These are phyloP conservation scores for Mollisia scopiformis DNA, from an alignment of 2,329 filamentous ascomycete genomes.

Conservation along the genomic window DNA sequence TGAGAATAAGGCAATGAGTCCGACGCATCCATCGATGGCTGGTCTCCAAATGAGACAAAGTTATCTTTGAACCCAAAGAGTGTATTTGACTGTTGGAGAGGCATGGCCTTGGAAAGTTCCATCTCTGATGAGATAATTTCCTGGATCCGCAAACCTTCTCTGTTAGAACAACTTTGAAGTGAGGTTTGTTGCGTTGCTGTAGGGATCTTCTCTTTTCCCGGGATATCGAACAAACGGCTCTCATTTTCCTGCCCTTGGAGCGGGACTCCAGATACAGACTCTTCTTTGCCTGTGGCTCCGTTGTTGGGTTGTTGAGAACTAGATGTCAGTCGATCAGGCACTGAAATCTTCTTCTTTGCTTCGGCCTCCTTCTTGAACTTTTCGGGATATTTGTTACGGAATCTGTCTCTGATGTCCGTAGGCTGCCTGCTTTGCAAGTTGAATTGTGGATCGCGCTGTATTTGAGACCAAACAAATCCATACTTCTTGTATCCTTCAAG, in stretches of 20 bases:
- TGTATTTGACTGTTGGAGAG: slow-evolving; percentile 12
- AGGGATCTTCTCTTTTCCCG: neutral
- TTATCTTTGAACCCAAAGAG: slow-evolving; percentile 16
- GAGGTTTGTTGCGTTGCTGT: neutral
- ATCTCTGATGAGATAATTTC: slow-evolving; percentile 32
- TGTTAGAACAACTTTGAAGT: slow-evolving; percentile 19
- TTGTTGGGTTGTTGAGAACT: neutral
- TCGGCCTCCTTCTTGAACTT: slow-evolving; percentile 45
- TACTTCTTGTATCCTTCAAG: slow-evolving; percentile 61
- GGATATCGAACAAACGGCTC: neutral
- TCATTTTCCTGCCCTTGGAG: neutral
- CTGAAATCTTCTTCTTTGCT: slow-evolving; percentile 1
- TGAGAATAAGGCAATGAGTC: slow-evolving; percentile 42
- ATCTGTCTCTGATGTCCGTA: slow-evolving; percentile 64
- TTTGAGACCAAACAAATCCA: slow-evolving; percentile 67
- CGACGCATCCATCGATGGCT: slow-evolving; percentile 25
- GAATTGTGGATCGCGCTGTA: slow-evolving; percentile 62
- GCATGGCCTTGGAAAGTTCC: slow-evolving; percentile 12
- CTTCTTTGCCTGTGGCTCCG: neutral
- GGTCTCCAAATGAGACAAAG: slow-evolving; percentile 23
- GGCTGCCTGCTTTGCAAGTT: slow-evolving; percentile 61
- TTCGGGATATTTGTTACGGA: slow-evolving; percentile 65
- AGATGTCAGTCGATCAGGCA: neutral
- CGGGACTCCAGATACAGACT: neutral
- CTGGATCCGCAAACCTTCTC: slow-evolving; percentile 33